These are phyloP conservation scores for Fraxinus velutina DNA, from an alignment of 305 asterid genomes.

Conservation along the genomic window DNA sequence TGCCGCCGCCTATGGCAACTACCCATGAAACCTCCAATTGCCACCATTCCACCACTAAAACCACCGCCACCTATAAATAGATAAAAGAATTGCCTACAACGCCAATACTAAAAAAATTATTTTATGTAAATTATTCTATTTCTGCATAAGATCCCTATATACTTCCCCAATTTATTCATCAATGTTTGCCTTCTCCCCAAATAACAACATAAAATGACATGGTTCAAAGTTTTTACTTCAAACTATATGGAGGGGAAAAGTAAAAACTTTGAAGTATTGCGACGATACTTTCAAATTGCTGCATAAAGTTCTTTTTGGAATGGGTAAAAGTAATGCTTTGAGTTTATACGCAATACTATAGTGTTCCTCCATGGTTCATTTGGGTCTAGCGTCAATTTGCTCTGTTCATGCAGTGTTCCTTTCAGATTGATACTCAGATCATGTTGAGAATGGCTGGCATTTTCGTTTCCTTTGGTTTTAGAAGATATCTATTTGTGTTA, in stretches of 20 bases:
- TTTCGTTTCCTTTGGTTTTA: neutral
- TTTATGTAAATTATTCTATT: neutral
- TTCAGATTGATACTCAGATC: neutral
- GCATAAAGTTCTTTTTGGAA: neutral
- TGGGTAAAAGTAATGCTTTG: neutral
- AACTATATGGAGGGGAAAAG: neutral
- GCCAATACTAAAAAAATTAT: neutral
- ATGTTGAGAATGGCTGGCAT: neutral
- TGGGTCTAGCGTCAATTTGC: neutral
- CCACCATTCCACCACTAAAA: neutral
- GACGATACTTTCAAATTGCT: neutral
- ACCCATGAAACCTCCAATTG: neutral
- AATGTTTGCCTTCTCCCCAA: neutral
- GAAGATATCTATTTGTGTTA: neutral
- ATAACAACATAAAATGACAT: neutral
- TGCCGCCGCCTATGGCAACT: neutral
- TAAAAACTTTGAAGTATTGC: neutral
- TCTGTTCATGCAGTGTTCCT: neutral
- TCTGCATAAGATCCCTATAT: neutral
- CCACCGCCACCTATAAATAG: neutral
- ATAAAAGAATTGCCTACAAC: neutral
- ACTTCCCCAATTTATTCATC: neutral
- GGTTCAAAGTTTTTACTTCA: neutral
- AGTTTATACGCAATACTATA: neutral
- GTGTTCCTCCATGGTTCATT: neutral